Base-by-base conservation (phyloP, 495 filamentous ascomycete species). In the Neohortaea acidophila region DNA sequence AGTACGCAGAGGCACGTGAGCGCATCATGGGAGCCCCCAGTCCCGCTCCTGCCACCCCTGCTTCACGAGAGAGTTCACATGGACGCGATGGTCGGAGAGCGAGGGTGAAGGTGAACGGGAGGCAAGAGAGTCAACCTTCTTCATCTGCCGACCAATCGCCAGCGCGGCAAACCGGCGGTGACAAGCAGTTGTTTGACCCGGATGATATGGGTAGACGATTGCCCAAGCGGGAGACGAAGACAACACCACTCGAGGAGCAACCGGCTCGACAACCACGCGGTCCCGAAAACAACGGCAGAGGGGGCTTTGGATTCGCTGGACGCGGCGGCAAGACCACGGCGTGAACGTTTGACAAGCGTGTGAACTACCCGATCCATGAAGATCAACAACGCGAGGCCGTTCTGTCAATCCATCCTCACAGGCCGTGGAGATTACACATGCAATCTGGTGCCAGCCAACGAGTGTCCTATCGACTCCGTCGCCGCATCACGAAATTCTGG, bases 1-100 rank as follows among this genome's bases (percentile, higher is more conserved):
- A 77, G 33, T 94, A 94, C 54, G 77, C 86, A 37, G 84, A 92
- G 59, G 80, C 69, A 2, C 68, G 85, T 10, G 79, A 84, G 49
- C 73, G 77, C 53, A 69, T 92, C n/a, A 85, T 93, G 56, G 84
- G 83, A 17, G 69, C 63, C 6, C 59, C 68, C 8, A 65, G 61
- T 4, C 53, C 67, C 11, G 59, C 54, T 4, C n/a, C n/a, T n/a
- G 66, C 65, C 12, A 59, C 58, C 7, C 63, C 62, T 2, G 21
- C 7, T 4, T 82, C 78, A 8, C 77, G 78, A 8, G 75, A 77
- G n/a, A 59, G 53, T 22, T 47, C 52, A 30, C 53, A 56, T 51
- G 68, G 44, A 2, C 39, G 41, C 20, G 48, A 45, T 28, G 41
- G 32, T 37, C 21, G 43, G 29, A 49, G 30, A 12, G 27, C 33